These are phyloP conservation scores for Candida parachauliodes DNA, from an alignment of 805 yeast genomes.

Conservation along the genomic window DNA sequence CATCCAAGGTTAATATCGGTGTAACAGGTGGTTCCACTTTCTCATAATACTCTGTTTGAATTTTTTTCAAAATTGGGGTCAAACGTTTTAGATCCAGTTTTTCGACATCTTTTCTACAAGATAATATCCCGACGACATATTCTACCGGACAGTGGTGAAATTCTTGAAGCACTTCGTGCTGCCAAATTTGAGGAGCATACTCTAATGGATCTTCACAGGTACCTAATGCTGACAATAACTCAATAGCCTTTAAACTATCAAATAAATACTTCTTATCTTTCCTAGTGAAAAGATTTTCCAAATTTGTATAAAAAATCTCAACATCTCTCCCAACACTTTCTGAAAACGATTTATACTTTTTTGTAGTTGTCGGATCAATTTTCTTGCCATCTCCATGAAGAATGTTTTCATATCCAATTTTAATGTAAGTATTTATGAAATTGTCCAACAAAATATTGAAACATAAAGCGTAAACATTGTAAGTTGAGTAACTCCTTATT, in stretches of 20 bases:
- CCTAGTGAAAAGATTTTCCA: conserved; percentile 36
- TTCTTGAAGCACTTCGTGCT: conserved; percentile 49
- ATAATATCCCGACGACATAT: conserved; percentile 62
- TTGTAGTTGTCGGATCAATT: conserved; percentile 35
- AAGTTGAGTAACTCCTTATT: conserved; percentile 44
- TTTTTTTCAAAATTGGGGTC: conserved; percentile 23
- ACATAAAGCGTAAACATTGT: conserved; percentile 38
- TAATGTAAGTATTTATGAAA: conserved; percentile 34
- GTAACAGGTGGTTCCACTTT: conserved; percentile 30
- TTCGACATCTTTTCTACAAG: conserved; percentile 45
- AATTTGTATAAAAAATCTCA: conserved; percentile 31
- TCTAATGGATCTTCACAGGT: conserved; percentile 34
- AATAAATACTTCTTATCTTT: conserved; percentile 37
- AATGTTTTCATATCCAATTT: conserved; percentile 39
- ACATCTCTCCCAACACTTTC: conserved; percentile 39
- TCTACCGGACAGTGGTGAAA: conserved; percentile 78
- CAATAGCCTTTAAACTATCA: conserved; percentile 39
- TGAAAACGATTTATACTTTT: conserved; percentile 34
- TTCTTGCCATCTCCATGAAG: conserved; percentile 40
- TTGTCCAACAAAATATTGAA: conserved; percentile 36
- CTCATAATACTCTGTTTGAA: conserved; percentile 29
- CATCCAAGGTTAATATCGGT: conserved; percentile 30
- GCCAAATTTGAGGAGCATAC: conserved; percentile 49
- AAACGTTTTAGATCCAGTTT: conserved; percentile 24
- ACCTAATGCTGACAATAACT: conserved; percentile 36